These are phyloP conservation scores for Tephrocybe rancida DNA, from an alignment of 768 basidiomycete genomes.

Conservation along the genomic window DNA sequence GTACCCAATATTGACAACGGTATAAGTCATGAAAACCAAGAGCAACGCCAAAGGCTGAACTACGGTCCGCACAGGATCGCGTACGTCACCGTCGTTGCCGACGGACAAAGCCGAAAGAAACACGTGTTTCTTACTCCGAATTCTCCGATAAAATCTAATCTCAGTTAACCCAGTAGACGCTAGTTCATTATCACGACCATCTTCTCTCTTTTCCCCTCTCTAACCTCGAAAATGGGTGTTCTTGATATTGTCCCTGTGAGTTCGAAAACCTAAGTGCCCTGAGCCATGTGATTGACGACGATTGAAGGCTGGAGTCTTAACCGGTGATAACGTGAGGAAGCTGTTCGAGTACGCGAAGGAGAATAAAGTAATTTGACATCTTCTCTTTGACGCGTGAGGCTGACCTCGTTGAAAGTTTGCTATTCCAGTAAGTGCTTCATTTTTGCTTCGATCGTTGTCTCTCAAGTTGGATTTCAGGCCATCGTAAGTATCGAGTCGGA, in stretches of 20 bases:
- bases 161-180: constrained; percentile 4
- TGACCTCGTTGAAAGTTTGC: constrained; percentile 58
- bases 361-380: constrained; percentile 63
- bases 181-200: constrained; percentile 9
- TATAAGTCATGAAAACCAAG: too few species aligned
- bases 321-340: constrained; percentile 93
- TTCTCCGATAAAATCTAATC: neutral
- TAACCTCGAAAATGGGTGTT: constrained; percentile 60
- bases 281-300: constrained; percentile 5
- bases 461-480: constrained; percentile 46
- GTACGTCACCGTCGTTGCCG: neutral
- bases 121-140: neutral
- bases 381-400: neutral
- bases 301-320: constrained; percentile 86
- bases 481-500: constrained; percentile 58
- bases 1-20: too few species aligned
- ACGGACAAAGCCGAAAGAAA: neutral
- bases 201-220: constrained; percentile 1
- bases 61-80: too few species aligned
- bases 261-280: constrained; percentile 13
- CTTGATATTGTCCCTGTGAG: constrained; percentile 85
- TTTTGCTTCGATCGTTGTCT: constrained; percentile 4
- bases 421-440: constrained; percentile 69
- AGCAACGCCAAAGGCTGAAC: too few species aligned
- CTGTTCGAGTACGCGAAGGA: constrained; percentile 93